Evolutionary conservation across 257 asterid genomes (phyloP).

Genomic region (Solanum chiquidenum): DNA sequence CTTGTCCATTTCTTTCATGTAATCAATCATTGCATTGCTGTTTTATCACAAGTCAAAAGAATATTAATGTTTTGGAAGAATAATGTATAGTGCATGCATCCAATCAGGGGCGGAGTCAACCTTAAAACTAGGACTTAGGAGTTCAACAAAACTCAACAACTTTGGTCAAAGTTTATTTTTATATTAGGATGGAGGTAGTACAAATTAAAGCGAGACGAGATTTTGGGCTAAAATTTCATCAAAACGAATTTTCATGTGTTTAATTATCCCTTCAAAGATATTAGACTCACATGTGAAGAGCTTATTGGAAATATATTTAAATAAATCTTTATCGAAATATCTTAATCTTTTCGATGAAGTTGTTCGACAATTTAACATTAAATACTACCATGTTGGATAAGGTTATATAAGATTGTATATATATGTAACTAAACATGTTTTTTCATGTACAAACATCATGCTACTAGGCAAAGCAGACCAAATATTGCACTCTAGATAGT

Average conservation of each 20-base stretch:
- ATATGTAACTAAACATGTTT: background rate
- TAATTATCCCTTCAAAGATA: background rate
- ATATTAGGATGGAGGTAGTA: background rate
- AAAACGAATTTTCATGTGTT: background rate
- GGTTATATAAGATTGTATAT: background rate
- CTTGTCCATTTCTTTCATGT: conserved; percentile 23
- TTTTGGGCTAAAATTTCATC: background rate
- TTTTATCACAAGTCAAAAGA: background rate
- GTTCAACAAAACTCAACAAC: background rate
- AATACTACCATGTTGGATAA: too few relatives aligned
- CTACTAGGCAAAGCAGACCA: background rate
- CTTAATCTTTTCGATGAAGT: background rate
- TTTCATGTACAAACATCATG: background rate
- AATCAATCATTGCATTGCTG: conserved; percentile 11
- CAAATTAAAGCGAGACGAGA: background rate
- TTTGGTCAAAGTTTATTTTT: background rate
- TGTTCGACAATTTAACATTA: too few relatives aligned
- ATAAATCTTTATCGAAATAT: background rate
- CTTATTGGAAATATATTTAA: background rate
- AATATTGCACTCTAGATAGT: background rate
- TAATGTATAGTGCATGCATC: background rate
- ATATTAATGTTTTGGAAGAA: background rate
- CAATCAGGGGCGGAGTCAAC: background rate
- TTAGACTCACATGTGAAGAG: background rate
- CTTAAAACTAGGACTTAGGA: background rate